Evolutionary conservation across 2,329 filamentous ascomycete genomes (phyloP), one percentile per base, ranked within the genome.

Genomic region (Cryphonectria naterciae): DNA sequence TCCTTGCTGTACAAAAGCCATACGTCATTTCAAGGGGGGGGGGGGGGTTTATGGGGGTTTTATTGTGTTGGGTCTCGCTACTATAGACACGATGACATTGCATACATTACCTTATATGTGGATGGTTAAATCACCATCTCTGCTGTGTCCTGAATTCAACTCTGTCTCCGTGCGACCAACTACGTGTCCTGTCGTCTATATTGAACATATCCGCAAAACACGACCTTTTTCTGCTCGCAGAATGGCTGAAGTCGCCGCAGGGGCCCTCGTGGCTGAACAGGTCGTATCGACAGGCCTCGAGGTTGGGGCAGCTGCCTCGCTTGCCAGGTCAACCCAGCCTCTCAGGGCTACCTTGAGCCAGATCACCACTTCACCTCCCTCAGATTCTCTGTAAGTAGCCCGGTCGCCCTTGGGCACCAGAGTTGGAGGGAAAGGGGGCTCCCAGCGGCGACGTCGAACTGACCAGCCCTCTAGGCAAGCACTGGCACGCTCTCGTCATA

Each of bases 311-410:
- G 85, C 83, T 11, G 81, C 81, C 5, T 82, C 84, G 37, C 77
- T 87, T 7, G 83, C 85, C 37, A 85, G 85, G 72, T 84, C 86
- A 1, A 87, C 86, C 0, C 80, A 85, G 61, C 85, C 86, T 15
- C 79, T 88, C 67, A 85, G 83, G 72, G 85, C 85, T 10, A 83
- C 82, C 1, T 82, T 88, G 61, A 81, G 80, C 13, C 85, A 83
- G 67, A 81, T 89, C 67, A 81, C 71, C 75, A 81, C 74, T 74
- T 82, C 72, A 71, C 79, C 70, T 2, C 71, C 76, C 5, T 72
- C 78, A 58, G 73, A 75, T 17, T 76, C 77, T 1, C 75, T 74
- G 81, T 82, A 72, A 71, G 75, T 65, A 2, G 13, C 19, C 8
- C 22, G 22, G 46, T 22, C 61, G 22, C 25, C 22, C 6, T 43